Base-by-base conservation (phyloP, 1,284 basidiomycete genomes). In the Ceratobasidium sp. region DNA sequence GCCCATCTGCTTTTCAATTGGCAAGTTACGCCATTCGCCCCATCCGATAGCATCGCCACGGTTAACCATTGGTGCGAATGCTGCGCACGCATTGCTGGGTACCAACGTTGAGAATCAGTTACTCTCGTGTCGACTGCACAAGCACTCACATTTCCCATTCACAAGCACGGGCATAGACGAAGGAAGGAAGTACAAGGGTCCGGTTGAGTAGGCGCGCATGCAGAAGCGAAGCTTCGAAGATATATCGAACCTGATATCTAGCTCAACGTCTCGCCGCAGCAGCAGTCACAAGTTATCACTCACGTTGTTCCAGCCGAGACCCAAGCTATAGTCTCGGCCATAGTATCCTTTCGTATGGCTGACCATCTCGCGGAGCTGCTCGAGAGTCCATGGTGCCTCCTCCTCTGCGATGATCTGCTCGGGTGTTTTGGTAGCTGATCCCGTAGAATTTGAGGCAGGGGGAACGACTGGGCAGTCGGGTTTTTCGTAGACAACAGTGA, bases 1-100 rank as follows among this genome's bases (percentile, higher is more conserved):
- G 1, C 83, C 87, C 84, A 86, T 85, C 80, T 86, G 85, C 64
- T 86, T 80, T 40, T 86, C 85, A 4, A 85, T 82, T 10, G 87
- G 87, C 67, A 87, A 81, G 0, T 82, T 81, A 26, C 81, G 78
- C 86, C 86, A 87, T 69, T 80, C 80, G 61, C 83, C 81, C 82
- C 81, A 84, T 33, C 84, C 81, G 61, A 87, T 71, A 1, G 84
- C 84, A 23, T 86, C 82, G 53, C 85, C 85, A 70, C 81, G 83
- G 81, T 87, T 86, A 61, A 87, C 79, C 85, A 86, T 86, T 39
- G 80, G 81, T 51, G 83, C 84, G 78, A 85, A 82, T 26, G 84
- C 82, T 77, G 83, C 82, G 79, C 85, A 85, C 39, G 82, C 81
- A 61, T 79, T 70, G 46, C 83, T 84, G 63, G 9, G 26, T 26